These are phyloP conservation scores for Aquilaria malaccensis DNA, from an alignment of 345 rosid species.

Conservation along the genomic window DNA sequence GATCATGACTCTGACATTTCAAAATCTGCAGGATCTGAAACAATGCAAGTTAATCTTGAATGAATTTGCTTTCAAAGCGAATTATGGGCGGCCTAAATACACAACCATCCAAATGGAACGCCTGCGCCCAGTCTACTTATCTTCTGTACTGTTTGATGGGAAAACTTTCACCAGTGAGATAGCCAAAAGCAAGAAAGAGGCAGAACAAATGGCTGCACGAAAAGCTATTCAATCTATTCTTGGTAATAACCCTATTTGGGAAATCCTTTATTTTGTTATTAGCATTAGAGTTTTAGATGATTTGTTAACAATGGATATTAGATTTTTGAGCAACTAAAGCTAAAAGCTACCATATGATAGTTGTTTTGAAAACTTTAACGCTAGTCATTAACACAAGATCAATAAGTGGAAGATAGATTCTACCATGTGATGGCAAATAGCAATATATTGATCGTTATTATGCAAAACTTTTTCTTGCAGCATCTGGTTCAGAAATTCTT, in stretches of 20 bases:
- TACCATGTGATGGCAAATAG: too few species aligned
- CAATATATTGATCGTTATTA: too few species aligned
- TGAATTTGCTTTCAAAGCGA: constrained; percentile 16
- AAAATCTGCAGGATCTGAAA: constrained; percentile 15
- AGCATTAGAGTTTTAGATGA: not conserved
- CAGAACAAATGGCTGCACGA: constrained; percentile 19
- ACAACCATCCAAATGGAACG: not conserved
- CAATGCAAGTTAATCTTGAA: constrained; percentile 20
- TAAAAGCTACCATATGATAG: not conserved
- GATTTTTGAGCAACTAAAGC: too few species aligned
- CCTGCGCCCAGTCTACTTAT: constrained; percentile 8
- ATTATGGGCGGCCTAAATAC: constrained; percentile 9
- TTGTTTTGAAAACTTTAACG: not conserved
- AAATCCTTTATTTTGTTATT: not conserved
- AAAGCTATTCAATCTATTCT: constrained; percentile 16
- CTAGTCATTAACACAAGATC: too few species aligned
- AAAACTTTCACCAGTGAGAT: constrained; percentile 10
- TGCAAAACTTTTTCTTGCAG: constrained; percentile 3
- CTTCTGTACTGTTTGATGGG: constrained; percentile 16
- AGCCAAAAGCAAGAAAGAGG: constrained; percentile 17
- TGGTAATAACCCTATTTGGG: constrained; percentile 7
- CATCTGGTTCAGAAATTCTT: constrained; percentile 14
- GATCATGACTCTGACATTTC: too few species aligned
- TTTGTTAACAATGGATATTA: too few species aligned
- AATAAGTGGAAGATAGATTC: not conserved